phyloP scores from a whole-genome alignment of 805 yeast species.

The Jamesozyma spencerorum region DNA sequence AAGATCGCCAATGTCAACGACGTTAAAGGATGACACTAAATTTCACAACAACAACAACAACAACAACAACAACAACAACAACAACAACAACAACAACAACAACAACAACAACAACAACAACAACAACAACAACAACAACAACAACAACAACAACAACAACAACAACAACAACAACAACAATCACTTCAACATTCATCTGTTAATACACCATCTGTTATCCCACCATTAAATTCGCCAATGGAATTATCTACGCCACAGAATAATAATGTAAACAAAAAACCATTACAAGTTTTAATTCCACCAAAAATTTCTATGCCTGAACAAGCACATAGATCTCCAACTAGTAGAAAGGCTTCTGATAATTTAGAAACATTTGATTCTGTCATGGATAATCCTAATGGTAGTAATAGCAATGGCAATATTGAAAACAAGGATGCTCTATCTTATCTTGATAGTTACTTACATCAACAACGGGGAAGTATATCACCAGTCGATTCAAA shows the following conservation, averaged over 20 bases:
- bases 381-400: conserved; percentile 10
- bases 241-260: not conserved
- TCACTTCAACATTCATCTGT: not conserved
- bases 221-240: conserved; percentile 1
- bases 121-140: too few species aligned
- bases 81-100: too few species aligned
- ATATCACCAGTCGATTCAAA: conserved; percentile 12
- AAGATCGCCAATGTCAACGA: conserved; percentile 4
- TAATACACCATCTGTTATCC: not conserved
- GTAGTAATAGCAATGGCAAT: conserved; percentile 6
- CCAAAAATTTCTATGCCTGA: conserved; percentile 40
- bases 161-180: too few species aligned
- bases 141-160: not conserved
- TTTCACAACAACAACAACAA: not conserved
- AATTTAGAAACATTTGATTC: conserved; percentile 17
- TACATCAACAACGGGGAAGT: conserved; percentile 27
- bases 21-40: not conserved
- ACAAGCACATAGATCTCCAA: conserved; percentile 43
- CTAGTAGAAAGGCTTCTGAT: conserved; percentile 23
- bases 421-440: not conserved
- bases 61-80: conserved; percentile 6
- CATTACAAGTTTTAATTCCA: conserved; percentile 25
- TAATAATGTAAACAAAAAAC: not conserved
- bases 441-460: not conserved
- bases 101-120: not conserved